A percentile compares a stretch with the other conserved stretches of the same genome.
Conservation (phyloP, 345 rosid species). For the Toxicodendron radicans region DNA sequence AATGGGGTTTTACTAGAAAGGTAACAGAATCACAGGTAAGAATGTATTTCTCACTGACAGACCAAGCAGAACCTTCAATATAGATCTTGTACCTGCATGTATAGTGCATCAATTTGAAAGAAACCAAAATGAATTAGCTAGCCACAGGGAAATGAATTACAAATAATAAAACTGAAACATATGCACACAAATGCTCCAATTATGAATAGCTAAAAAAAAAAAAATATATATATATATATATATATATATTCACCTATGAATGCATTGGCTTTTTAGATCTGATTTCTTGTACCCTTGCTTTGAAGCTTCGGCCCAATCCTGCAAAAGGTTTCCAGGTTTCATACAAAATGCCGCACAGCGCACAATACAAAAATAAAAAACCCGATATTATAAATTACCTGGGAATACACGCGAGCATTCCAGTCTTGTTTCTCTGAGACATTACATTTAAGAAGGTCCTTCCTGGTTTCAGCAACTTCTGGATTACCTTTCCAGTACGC, state of each 20-base stretch:
- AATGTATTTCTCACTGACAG: slow-evolving; percentile 83
- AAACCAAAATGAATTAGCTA: neutral
- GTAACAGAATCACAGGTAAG: slow-evolving; percentile 79
- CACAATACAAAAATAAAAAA: neutral
- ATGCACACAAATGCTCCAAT: neutral
- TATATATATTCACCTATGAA: slow-evolving; percentile 62
- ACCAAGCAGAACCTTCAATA: slow-evolving; percentile 86
- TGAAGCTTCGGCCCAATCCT: slow-evolving; percentile 76
- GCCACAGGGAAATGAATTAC: neutral
- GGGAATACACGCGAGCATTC: slow-evolving; percentile 81
- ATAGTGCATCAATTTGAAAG: neutral
- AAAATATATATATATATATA: no score
- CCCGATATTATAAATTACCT: slow-evolving; percentile 35
- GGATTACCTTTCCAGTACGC: slow-evolving; percentile 98
- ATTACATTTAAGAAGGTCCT: slow-evolving; percentile 76
- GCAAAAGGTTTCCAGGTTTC: slow-evolving; percentile 19
- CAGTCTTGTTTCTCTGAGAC: slow-evolving; percentile 67
- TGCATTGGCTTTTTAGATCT: slow-evolving; percentile 73
- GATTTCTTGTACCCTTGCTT: slow-evolving; percentile 76
- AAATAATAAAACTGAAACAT: neutral
- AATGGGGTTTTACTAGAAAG: slow-evolving; percentile 57
- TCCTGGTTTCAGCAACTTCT: slow-evolving; percentile 57
- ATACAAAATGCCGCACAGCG: neutral
- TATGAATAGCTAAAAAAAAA: neutral
- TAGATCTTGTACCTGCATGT: slow-evolving; percentile 70